A percentile compares a stretch with the other conserved stretches of the same genome.
These are phyloP conservation scores for Neurospora sp. DNA, from an alignment of 495 filamentous ascomycete species.

Conservation along the genomic window DNA sequence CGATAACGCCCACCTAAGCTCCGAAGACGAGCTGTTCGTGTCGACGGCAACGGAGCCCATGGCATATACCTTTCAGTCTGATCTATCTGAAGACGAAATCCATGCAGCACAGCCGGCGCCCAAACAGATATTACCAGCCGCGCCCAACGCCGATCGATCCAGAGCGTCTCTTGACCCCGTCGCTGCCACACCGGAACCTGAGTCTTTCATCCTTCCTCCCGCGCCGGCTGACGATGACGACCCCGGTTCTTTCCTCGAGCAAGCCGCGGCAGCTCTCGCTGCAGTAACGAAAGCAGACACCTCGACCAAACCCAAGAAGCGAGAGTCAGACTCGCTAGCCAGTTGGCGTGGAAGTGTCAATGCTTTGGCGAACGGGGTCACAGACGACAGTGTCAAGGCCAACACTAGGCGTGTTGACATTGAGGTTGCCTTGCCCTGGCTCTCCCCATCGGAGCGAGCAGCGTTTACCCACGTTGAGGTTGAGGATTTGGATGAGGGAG, in stretches of 20 bases:
- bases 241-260: conserved; percentile 1
- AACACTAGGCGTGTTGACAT: conserved; percentile 7
- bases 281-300: neutral
- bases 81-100: conserved; percentile 15
- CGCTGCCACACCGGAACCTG: neutral
- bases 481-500: conserved; percentile 6
- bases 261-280: conserved; percentile 2
- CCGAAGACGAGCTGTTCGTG: conserved; percentile 14
- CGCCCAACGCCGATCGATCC: neutral
- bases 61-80: conserved; percentile 14
- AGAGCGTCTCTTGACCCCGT: neutral
- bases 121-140: neutral
- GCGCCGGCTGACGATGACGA: neutral
- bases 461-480: conserved; percentile 10
- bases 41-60: conserved; percentile 3
- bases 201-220: neutral
- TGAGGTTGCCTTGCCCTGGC: conserved; percentile 15
- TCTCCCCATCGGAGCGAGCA: conserved; percentile 5
- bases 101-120: neutral
- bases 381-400: neutral
- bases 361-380: neutral
- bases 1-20: conserved; percentile 2
- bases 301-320: neutral
- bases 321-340: neutral
- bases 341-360: neutral